Conservation (phyloP, 2,329 filamentous ascomycete species). For the Apiospora koreana region DNA sequence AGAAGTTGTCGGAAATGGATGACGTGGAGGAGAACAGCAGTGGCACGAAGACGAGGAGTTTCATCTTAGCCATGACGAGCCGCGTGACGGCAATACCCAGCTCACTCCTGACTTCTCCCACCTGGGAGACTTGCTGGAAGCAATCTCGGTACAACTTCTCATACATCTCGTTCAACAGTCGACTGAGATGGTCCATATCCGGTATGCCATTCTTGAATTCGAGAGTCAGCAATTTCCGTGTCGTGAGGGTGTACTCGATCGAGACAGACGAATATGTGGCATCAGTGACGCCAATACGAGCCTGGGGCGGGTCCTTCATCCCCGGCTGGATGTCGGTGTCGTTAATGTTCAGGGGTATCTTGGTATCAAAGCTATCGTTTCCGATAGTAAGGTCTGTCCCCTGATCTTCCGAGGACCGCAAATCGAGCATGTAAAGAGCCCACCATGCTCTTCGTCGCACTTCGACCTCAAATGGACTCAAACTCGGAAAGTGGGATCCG, state of each 20-base stretch:
- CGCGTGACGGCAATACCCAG: slow-evolving; percentile 59
- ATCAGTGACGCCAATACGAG: slow-evolving; percentile 46
- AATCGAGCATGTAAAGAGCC: slow-evolving; percentile 61
- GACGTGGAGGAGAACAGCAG: slow-evolving; percentile 58
- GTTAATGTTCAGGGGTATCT: slow-evolving; percentile 49
- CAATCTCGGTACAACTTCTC: slow-evolving; percentile 42
- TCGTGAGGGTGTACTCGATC: slow-evolving; percentile 36
- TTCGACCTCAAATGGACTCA: slow-evolving; percentile 61
- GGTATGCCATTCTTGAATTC: slow-evolving; percentile 27
- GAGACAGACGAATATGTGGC: slow-evolving; percentile 40
- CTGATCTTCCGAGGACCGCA: slow-evolving; percentile 62
- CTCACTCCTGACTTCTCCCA: slow-evolving; percentile 38
- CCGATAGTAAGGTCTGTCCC: slow-evolving; percentile 61
- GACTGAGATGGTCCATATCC: slow-evolving; percentile 41
- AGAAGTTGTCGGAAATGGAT: slow-evolving; percentile 51
- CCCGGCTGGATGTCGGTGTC: slow-evolving; percentile 45
- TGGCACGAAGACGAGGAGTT: slow-evolving; percentile 75
- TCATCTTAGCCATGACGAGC: slow-evolving; percentile 77
- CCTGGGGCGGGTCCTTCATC: slow-evolving; percentile 33
- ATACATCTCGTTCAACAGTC: slow-evolving; percentile 23
- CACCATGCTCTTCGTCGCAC: slow-evolving; percentile 62
- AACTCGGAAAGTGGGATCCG: slow-evolving; percentile 49
- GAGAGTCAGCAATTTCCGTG: slow-evolving; percentile 39
- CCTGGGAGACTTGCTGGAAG: slow-evolving; percentile 38
- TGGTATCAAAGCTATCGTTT: slow-evolving; percentile 58